Conservation (phyloP, 2,329 filamentous ascomycete species). For the Phaeosphaeriaceae sp. region DNA sequence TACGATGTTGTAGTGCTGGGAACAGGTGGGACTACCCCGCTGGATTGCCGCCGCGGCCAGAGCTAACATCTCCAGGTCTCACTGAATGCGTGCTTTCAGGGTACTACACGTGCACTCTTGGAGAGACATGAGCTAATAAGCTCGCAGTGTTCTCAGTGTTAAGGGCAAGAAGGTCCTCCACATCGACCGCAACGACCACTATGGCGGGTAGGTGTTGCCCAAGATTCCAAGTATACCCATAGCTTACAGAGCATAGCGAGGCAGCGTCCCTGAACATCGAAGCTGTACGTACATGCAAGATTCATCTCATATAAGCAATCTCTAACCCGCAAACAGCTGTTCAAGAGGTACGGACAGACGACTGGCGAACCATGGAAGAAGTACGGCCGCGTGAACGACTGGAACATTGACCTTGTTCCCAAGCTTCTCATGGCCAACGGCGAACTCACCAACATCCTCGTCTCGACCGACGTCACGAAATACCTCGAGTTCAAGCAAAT, state of each 20-base stretch:
- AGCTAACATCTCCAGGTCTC: conserved; percentile 69
- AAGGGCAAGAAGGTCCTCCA: conserved; percentile 99
- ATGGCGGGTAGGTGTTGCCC: conserved; percentile 78
- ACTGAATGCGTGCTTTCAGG: conserved; percentile 99
- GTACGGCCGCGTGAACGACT: conserved; percentile 95
- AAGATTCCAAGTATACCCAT: conserved; percentile 12
- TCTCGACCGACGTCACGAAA: conserved; percentile 79
- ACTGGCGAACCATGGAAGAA: conserved; percentile 94
- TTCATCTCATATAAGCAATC: conserved; percentile 34
- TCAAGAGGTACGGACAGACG: conserved; percentile 94
- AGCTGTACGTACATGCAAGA: conserved; percentile 62
- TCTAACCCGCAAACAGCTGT: conserved; percentile 70
- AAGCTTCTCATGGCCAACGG: conserved; percentile 99
- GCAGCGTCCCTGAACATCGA: conserved; percentile 97
- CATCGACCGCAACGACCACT: conserved; percentile 98
- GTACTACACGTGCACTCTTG: conserved; percentile 58
- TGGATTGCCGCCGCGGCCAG: conserved; percentile 24
- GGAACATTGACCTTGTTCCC: conserved; percentile 98
- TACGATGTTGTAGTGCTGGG: conserved; percentile 99
- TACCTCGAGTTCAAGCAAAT: conserved; percentile 69
- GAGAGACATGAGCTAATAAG: conserved; percentile 19
- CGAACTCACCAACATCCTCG: conserved; percentile 97
- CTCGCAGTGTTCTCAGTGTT: conserved; percentile 83
- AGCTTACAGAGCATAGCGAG: conserved; percentile 66
- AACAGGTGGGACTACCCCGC: conserved; percentile 75